A percentile compares a stretch with the other conserved stretches of the same genome.
These are phyloP conservation scores for Lepraria neglecta DNA, from an alignment of 495 filamentous ascomycete genomes.

Conservation along the genomic window DNA sequence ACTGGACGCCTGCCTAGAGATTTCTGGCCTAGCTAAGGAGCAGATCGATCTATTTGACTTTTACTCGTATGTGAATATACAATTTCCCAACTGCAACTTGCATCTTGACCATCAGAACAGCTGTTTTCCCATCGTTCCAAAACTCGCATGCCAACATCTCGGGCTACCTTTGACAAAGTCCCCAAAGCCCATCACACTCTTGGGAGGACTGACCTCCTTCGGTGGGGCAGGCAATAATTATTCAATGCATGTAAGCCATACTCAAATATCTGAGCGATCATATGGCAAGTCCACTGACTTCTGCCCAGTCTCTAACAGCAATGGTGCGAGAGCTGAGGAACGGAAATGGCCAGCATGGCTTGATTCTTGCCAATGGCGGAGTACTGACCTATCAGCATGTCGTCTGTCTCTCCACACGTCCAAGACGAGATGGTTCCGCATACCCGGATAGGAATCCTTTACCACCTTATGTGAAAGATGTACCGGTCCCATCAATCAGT, in stretches of 20 bases:
- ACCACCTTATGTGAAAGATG: neutral
- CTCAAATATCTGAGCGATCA: conserved; percentile 41
- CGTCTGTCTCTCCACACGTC: conserved; percentile 42
- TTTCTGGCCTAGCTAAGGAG: conserved; percentile 25
- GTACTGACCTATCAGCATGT: conserved; percentile 49
- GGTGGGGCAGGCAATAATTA: conserved; percentile 58
- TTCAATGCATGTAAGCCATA: conserved; percentile 51
- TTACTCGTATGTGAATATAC: conserved; percentile 2
- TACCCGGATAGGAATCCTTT: conserved; percentile 39
- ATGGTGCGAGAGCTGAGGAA: conserved; percentile 31
- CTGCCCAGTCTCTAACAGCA: conserved; percentile 3
- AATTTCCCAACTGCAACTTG: too few species aligned
- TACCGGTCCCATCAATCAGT: neutral
- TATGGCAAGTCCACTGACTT: neutral
- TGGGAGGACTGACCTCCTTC: conserved; percentile 53
- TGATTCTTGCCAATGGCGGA: conserved; percentile 53
- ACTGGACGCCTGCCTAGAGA: conserved; percentile 39
- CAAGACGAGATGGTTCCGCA: conserved; percentile 30
- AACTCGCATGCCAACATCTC: conserved; percentile 49
- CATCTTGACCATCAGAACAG: conserved; percentile 27
- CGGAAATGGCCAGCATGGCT: conserved; percentile 37
- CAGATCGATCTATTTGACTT: conserved; percentile 9
- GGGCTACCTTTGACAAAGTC: conserved; percentile 37
- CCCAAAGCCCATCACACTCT: conserved; percentile 45
- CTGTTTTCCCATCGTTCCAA: conserved; percentile 55